Evolutionary conservation across 768 basidiomycete genomes (phyloP).

Genomic region (Coprinellus aureogranulatus): DNA sequence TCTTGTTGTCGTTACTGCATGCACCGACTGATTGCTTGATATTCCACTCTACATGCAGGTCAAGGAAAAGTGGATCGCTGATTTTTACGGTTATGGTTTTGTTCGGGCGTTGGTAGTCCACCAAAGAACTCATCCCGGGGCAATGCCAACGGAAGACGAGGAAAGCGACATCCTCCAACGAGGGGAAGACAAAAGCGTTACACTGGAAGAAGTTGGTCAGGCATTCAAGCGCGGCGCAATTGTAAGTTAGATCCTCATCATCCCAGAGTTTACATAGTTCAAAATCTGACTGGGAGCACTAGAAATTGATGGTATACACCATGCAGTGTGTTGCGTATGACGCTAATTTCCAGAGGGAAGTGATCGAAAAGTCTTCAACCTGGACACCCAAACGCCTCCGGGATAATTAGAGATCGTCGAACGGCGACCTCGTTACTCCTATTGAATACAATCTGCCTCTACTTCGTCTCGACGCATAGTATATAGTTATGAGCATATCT

Average conservation of each 20-base stretch:
- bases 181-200: neutral
- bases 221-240: slow-evolving; percentile 1
- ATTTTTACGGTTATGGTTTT: neutral
- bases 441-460: no score
- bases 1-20: slow-evolving; percentile 36
- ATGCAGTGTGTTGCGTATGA: slow-evolving; percentile 8
- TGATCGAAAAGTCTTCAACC: neutral
- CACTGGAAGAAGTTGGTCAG: neutral
- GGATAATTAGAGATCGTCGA: no score
- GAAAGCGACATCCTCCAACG: neutral
- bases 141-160: neutral
- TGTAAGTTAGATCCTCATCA: neutral
- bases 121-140: neutral
- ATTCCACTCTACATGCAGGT: neutral
- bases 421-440: no score
- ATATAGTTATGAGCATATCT: no score
- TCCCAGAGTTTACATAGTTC: neutral
- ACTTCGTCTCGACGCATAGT: no score
- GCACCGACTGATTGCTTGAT: no score
- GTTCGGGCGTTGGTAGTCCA: neutral
- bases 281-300: no score
- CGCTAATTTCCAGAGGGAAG: neutral
- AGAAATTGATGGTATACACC: neutral
- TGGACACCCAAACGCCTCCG: no score
- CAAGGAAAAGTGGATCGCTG: neutral